Percentiles rank a stretch among this genome's conserved stretches.
Evolutionary conservation across 441 rosid genomes (phyloP).

Genomic region (Biscutella laevigata): DNA sequence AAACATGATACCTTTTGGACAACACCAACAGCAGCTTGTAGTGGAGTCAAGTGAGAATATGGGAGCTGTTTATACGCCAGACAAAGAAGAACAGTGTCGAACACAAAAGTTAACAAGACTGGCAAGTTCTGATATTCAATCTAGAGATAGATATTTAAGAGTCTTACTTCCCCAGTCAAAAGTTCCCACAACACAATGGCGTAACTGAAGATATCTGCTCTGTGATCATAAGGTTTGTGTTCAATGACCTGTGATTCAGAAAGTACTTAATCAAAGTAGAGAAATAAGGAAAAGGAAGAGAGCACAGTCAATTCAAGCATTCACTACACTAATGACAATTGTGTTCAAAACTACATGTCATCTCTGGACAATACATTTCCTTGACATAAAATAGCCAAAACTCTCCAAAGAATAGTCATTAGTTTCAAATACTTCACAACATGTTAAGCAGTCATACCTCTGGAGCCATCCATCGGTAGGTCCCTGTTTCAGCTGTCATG

Average conservation of each 20-base stretch:
- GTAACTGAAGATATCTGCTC: constrained; percentile 88
- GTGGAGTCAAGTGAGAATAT: constrained; percentile 63
- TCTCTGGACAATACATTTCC: too few species aligned
- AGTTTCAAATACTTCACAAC: too few species aligned
- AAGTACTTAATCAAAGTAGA: constrained; percentile 16
- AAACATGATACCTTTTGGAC: constrained; percentile 66
- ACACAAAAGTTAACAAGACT: not conserved
- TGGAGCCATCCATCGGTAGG: constrained; percentile 82
- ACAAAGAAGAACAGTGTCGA: not conserved
- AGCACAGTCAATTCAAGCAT: too few species aligned
- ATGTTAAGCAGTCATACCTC: constrained; percentile 41
- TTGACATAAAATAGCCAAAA: too few species aligned
- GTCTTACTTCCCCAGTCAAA: constrained; percentile 77
- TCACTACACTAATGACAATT: too few species aligned
- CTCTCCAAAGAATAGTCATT: too few species aligned
- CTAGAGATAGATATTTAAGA: not conserved
- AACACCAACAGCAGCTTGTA: constrained; percentile 96
- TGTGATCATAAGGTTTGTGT: constrained; percentile 83
- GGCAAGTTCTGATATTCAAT: not conserved
- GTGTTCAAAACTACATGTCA: too few species aligned
- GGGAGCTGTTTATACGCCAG: constrained; percentile 49
- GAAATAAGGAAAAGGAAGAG: not conserved
- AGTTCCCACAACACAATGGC: constrained; percentile 87
- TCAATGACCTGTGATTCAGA: constrained; percentile 73
- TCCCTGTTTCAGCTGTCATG: constrained; percentile 81